Conservation (phyloP, 2,329 filamentous ascomycete genomes). For the Myriangium duriaei region DNA sequence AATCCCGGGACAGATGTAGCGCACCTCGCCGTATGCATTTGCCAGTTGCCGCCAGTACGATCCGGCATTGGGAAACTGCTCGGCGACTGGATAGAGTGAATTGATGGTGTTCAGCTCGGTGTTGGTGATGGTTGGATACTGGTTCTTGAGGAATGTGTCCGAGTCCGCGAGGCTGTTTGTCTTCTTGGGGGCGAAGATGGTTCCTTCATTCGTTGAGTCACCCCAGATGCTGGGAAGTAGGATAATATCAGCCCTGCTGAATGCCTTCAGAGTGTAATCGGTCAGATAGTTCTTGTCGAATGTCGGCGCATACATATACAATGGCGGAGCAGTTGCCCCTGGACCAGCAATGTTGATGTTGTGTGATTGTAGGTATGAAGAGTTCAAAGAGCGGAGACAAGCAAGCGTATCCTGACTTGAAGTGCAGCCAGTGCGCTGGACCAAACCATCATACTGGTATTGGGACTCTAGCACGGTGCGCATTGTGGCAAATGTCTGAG, state of each 20-base stretch:
- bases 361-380: slow-evolving; percentile 31
- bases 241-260: slow-evolving; percentile 37
- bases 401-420: slow-evolving; percentile 29
- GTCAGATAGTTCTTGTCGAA: slow-evolving; percentile 40
- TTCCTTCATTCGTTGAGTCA: slow-evolving; percentile 52
- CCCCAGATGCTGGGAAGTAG: slow-evolving; percentile 43
- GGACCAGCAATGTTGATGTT: slow-evolving; percentile 37
- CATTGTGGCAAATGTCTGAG: slow-evolving; percentile 39
- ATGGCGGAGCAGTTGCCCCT: slow-evolving; percentile 28
- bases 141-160: slow-evolving; percentile 43
- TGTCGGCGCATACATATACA: slow-evolving; percentile 40
- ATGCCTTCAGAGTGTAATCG: slow-evolving; percentile 37
- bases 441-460: slow-evolving; percentile 40
- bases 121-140: slow-evolving; percentile 44
- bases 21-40: slow-evolving; percentile 51
- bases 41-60: slow-evolving; percentile 47
- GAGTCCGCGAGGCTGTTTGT: slow-evolving; percentile 37
- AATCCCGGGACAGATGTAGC: slow-evolving; percentile 52
- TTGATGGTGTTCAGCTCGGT: slow-evolving; percentile 41
- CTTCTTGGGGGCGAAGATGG: slow-evolving; percentile 42
- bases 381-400: slow-evolving; percentile 37
- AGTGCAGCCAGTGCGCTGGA: slow-evolving; percentile 36
- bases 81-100: slow-evolving; percentile 36
- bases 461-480: slow-evolving; percentile 37
- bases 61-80: slow-evolving; percentile 35